Evolutionary conservation across 768 basidiomycete genomes (phyloP).

Genomic region (Hygrophoropsis aurantiaca): DNA sequence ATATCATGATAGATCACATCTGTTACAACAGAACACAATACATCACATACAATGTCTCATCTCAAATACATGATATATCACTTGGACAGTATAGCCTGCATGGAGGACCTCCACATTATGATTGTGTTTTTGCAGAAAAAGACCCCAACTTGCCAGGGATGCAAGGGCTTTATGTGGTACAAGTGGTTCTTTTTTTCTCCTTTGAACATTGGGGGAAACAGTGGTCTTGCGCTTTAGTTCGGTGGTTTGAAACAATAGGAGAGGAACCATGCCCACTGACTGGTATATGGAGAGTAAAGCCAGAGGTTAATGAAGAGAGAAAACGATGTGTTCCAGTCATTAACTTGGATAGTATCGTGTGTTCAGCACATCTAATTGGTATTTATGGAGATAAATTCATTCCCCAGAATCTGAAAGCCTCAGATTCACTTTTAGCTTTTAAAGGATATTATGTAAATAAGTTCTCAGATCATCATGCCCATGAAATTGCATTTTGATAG

Average conservation of each 20-base stretch:
- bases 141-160: constrained; percentile 19
- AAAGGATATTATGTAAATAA: constrained; percentile 20
- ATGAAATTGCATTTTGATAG: too few relatives aligned
- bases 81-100: too few relatives aligned
- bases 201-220: constrained; percentile 12
- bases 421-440: constrained; percentile 20
- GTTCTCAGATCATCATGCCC: too few relatives aligned
- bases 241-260: constrained; percentile 22
- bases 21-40: too few relatives aligned
- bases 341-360: constrained; percentile 21
- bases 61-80: too few relatives aligned
- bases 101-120: constrained; percentile 19
- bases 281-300: constrained; percentile 31
- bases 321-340: too few relatives aligned
- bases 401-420: constrained; percentile 9
- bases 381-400: constrained; percentile 10
- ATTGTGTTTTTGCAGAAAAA: constrained; percentile 26
- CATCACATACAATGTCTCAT: too few relatives aligned
- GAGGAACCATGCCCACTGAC: constrained; percentile 18
- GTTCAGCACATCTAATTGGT: constrained; percentile 19
- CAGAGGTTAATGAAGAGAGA: constrained; percentile 19
- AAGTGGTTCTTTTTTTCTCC: constrained; percentile 24
- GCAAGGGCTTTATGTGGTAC: constrained; percentile 20
- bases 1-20: too few relatives aligned
- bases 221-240: too few relatives aligned